Conservation (phyloP, 202 grass and related monocot species). For the Zizania palustris region DNA sequence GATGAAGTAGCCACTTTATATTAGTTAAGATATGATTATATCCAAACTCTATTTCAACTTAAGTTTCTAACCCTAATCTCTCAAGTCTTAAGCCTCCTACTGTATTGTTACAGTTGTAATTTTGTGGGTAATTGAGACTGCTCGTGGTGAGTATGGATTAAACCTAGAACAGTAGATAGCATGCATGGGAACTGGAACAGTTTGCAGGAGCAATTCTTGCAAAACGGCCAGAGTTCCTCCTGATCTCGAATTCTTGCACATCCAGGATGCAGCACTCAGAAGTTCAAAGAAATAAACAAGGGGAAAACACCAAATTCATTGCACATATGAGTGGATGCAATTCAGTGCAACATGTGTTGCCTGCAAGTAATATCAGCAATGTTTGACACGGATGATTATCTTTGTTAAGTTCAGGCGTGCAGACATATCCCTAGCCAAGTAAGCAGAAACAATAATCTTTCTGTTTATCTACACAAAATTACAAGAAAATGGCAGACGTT, state of each 20-base stretch:
- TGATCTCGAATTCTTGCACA: neutral
- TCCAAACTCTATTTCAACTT: too few relatives aligned
- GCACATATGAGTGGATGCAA: neutral
- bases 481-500: neutral
- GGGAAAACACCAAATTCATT: neutral
- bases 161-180: neutral
- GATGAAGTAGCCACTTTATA: too few relatives aligned
- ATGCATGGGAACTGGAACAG: neutral
- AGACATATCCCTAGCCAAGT: neutral
- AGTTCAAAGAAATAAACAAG: neutral
- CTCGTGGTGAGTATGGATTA: too few relatives aligned
- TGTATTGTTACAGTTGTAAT: too few relatives aligned
- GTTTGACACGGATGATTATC: neutral
- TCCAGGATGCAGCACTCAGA: too few relatives aligned
- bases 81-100: too few relatives aligned
- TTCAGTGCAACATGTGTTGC: neutral
- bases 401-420: neutral
- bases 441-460: neutral
- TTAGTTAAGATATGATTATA: too few relatives aligned
- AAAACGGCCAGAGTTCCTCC: neutral
- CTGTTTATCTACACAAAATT: constrained; percentile 21
- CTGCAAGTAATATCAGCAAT: neutral
- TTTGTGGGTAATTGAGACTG: too few relatives aligned
- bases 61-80: too few relatives aligned
- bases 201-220: neutral